Conservation (phyloP, 306 rosid species). For the Fragaria iinumae region DNA sequence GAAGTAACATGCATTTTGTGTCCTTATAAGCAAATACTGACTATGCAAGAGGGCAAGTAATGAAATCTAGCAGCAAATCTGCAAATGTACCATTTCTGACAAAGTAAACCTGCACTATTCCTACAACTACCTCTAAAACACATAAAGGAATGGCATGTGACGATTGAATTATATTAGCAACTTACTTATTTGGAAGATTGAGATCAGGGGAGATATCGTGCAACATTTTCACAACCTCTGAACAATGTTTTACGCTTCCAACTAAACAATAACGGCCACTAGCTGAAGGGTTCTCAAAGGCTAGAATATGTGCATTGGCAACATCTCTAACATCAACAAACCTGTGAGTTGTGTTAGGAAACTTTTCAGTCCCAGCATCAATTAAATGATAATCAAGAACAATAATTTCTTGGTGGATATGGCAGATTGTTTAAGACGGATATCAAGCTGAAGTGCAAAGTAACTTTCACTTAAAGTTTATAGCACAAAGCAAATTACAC, state of each 20-base stretch:
- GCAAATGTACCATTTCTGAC: background rate
- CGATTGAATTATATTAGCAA: background rate
- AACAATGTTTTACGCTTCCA: slow-evolving; percentile 36
- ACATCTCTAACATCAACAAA: slow-evolving; percentile 63
- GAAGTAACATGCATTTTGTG: background rate
- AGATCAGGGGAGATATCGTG: slow-evolving; percentile 39
- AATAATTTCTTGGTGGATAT: background rate
- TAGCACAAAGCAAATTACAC: no score
- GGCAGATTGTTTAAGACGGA: background rate
- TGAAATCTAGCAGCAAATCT: background rate
- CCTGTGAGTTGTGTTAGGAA: slow-evolving; percentile 31
- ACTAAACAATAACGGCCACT: slow-evolving; percentile 55
- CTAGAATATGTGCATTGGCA: slow-evolving; percentile 58
- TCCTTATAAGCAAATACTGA: background rate
- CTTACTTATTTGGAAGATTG: slow-evolving; percentile 51
- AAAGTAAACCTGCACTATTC: background rate
- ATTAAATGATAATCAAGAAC: background rate
- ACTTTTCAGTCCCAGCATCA: slow-evolving; percentile 41
- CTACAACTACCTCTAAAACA: background rate
- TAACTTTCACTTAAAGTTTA: no score
- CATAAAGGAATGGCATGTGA: background rate
- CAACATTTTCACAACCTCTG: slow-evolving; percentile 41
- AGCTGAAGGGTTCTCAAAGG: slow-evolving; percentile 59
- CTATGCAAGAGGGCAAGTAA: background rate
- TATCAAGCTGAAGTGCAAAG: background rate